These are phyloP conservation scores for Boletus insuetus DNA, from an alignment of 768 basidiomycete species.

Conservation along the genomic window DNA sequence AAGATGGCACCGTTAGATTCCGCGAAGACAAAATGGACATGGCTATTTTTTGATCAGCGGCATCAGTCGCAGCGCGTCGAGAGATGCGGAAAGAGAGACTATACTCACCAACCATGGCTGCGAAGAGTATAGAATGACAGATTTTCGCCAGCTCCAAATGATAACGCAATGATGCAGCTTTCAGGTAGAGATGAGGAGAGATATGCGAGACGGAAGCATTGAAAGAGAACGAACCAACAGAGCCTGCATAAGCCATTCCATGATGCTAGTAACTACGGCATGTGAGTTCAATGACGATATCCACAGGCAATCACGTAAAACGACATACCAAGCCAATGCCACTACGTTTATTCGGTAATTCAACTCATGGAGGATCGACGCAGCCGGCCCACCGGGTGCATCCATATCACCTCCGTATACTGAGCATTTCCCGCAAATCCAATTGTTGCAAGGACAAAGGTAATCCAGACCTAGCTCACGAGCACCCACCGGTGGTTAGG, in stretches of 20 bases:
- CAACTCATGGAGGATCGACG: constrained; percentile 12
- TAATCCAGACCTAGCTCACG: constrained; percentile 22
- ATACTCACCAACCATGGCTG: constrained; percentile 15
- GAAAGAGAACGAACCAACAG: constrained; percentile 13
- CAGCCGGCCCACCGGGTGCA: constrained; percentile 10
- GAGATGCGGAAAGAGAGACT: background rate
- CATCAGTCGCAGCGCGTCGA: background rate
- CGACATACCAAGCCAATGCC: constrained; percentile 16
- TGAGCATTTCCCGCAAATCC: constrained; percentile 23
- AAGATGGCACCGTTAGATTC: constrained; percentile 10
- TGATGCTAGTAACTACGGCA: constrained; percentile 21
- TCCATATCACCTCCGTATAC: constrained; percentile 33
- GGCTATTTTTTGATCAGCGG: background rate
- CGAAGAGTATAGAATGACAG: constrained; percentile 7
- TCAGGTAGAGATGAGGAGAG: background rate
- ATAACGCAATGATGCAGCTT: constrained; percentile 19
- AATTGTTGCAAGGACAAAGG: constrained; percentile 28
- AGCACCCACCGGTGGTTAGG: constrained; percentile 9
- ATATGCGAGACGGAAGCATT: background rate
- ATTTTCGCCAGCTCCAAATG: constrained; percentile 15
- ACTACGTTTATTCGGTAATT: constrained; percentile 20
- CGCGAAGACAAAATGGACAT: constrained; percentile 16
- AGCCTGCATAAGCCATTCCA: constrained; percentile 31
- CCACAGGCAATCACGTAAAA: background rate
- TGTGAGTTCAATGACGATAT: background rate